phyloP scores from a whole-genome alignment of 192 early-diverging fungal species.

The Coemansia sp. region DNA sequence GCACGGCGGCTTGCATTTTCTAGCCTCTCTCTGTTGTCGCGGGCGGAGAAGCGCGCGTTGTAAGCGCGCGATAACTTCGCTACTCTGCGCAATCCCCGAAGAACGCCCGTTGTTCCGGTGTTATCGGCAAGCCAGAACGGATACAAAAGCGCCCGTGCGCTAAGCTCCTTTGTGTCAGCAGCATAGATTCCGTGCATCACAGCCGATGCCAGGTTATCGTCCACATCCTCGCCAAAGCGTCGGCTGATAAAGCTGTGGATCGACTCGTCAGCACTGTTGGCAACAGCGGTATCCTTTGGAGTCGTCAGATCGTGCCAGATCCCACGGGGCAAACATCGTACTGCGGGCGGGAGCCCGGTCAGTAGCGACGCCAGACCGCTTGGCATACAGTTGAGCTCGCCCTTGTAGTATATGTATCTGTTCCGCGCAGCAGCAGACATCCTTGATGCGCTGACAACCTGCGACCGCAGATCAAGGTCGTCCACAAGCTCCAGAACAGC shows the following conservation, averaged over 20 bases:
- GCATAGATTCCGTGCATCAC: constrained; percentile 95
- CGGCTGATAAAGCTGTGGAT: constrained; percentile 79
- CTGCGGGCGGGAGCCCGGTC: constrained; percentile 60
- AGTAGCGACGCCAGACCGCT: constrained; percentile 52
- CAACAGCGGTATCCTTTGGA: constrained; percentile 8
- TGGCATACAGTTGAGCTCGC: constrained; percentile 72
- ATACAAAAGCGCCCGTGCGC: constrained; percentile 73
- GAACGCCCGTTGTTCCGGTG: constrained; percentile 28
- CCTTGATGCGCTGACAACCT: constrained; percentile 64
- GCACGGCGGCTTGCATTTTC: constrained; percentile 19
- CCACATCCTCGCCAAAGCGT: constrained; percentile 73
- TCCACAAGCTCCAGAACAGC: constrained; percentile 79
- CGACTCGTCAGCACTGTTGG: constrained; percentile 69
- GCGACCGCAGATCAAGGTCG: constrained; percentile 61
- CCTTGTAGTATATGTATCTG: constrained; percentile 78
- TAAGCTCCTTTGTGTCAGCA: constrained; percentile 77
- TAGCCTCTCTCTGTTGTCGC: constrained; percentile 21
- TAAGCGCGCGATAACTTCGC: constrained; percentile 35
- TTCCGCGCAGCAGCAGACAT: constrained; percentile 75
- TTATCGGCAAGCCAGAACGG: constrained; percentile 72
- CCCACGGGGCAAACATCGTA: constrained; percentile 62
- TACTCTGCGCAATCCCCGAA: constrained; percentile 30
- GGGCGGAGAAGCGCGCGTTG: constrained; percentile 21
- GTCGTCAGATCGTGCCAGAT: constrained; percentile 35
- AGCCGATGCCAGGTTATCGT: constrained; percentile 84